Percentiles rank a stretch among this genome's conserved stretches.
phyloP scores from a whole-genome alignment of 805 yeast genomes.

The Priceomyces fermenticarens region DNA sequence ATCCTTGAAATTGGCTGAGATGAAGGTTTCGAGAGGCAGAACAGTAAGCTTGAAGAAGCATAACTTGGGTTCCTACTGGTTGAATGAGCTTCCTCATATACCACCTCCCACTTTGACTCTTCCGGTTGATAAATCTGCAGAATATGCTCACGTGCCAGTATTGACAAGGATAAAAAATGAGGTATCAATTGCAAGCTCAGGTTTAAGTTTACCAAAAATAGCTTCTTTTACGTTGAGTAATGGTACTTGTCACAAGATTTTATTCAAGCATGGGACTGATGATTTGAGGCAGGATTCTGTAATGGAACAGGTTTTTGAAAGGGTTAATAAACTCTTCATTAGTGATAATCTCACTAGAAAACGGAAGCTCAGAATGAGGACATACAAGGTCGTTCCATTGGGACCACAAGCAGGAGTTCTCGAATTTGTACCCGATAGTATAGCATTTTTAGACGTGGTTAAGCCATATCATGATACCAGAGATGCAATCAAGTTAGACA shows the following conservation, averaged over 20 bases:
- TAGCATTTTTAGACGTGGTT: constrained; percentile 66
- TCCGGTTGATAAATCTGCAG: constrained; percentile 38
- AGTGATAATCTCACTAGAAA: constrained; percentile 54
- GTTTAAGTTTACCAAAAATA: constrained; percentile 86
- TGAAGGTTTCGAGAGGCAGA: constrained; percentile 35
- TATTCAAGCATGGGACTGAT: constrained; percentile 84
- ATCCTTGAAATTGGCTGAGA: constrained; percentile 49
- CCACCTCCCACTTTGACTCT: constrained; percentile 68
- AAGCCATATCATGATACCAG: constrained; percentile 53
- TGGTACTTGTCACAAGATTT: constrained; percentile 57
- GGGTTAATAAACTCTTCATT: constrained; percentile 67
- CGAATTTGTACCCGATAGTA: constrained; percentile 81
- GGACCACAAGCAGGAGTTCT: constrained; percentile 87
- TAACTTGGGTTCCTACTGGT: constrained; percentile 50
- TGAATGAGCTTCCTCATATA: constrained; percentile 42
- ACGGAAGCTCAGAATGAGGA: constrained; percentile 63
- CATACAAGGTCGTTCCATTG: constrained; percentile 86
- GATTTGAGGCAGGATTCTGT: constrained; percentile 94
- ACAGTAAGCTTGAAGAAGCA: constrained; percentile 31
- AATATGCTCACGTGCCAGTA: constrained; percentile 46
- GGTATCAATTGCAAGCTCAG: constrained; percentile 69
- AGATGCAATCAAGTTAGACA: constrained; percentile 47
- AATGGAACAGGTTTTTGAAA: constrained; percentile 94
- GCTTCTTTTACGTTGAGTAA: constrained; percentile 50
- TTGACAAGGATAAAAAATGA: constrained; percentile 44